A percentile compares a stretch with the other conserved stretches of the same genome.
Conservation (phyloP, 1,139 yeast genomes). For the Diutina rugosa region DNA sequence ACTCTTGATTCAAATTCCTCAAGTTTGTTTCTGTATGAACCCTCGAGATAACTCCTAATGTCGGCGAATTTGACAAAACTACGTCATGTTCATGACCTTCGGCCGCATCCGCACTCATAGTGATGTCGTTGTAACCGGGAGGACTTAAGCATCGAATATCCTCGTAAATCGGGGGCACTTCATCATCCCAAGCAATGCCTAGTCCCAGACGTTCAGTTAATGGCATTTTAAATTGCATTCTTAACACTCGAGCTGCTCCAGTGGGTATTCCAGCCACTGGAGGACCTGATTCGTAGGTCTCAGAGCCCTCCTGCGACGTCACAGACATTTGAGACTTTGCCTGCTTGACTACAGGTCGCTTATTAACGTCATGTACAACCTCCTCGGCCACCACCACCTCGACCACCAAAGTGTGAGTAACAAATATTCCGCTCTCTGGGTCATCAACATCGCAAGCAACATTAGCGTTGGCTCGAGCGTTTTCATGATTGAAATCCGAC, state of each 20-base stretch:
- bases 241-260: constrained; percentile 84
- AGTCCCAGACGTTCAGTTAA: constrained; percentile 86
- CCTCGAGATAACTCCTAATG: not conserved
- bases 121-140: constrained; percentile 48
- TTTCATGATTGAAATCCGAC: constrained; percentile 15
- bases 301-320: constrained; percentile 4
- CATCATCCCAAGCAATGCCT: constrained; percentile 98
- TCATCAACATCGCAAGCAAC: constrained; percentile 76
- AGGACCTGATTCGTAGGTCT: constrained; percentile 5
- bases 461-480: constrained; percentile 35
- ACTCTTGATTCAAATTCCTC: not conserved
- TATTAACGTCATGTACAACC: constrained; percentile 26
- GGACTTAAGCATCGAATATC: constrained; percentile 78
- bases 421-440: constrained; percentile 64
- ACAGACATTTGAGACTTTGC: constrained; percentile 3
- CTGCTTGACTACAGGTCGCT: constrained; percentile 2
- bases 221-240: constrained; percentile 83
- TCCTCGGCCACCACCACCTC: constrained; percentile 96
- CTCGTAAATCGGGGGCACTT: constrained; percentile 92
- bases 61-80: constrained; percentile 1
- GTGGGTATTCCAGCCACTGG: constrained; percentile 61
- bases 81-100: not conserved
- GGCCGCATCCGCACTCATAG: not conserved
- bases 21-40: not conserved
- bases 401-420: constrained; percentile 61